Base-by-base conservation (phyloP, 2,329 filamentous ascomycete species). In the Plectosphaerella sp. region DNA sequence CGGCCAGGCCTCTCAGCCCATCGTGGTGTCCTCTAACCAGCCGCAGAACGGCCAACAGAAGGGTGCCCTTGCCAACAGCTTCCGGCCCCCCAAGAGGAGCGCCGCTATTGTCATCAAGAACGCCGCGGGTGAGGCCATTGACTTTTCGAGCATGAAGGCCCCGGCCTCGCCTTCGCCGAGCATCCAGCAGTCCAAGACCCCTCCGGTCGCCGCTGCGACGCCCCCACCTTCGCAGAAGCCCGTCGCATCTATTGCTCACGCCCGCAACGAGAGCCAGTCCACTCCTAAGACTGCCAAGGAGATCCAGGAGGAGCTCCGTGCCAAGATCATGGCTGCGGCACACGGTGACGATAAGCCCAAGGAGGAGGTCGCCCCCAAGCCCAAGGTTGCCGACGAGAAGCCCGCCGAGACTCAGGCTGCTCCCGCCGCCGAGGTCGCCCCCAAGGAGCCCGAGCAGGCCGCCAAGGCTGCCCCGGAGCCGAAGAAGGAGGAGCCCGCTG, bases 61-160 rank as follows among this genome's bases (percentile, higher is more conserved):
- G 49, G 46, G 69, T 70, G 2, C 62, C 68, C 3, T 66, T 79
- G 69, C 70, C 54, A 71, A 69, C 39, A 70, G 68, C 54, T 79
- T 80, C 53, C 66, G 73, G 66, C 82, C 77, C 61, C 74, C 73
- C 18, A 77, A 76, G 67, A 89, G 87, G 76, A 91, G 83, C 69
- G 85, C 84, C 47, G 85, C 87, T 1, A 88, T 97, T 58, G 78
- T 85, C 47, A 96, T 97, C 76, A 95, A 91, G 77, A 89, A 91
- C 63, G 80, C 87, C 28, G 80, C 86, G 52, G 92, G 91, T 56
- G 90, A 94, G 65, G 82, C 84, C 28, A 75, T 97, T 12, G 84
- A 91, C 60, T 80, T 77, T 73, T 89, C 74, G 66, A 82, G 72
- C 51, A 72, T 81, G 56, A 83, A 83, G 67, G 68, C 80, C 1